Conservation (phyloP, 2,329 filamentous ascomycete genomes). For the Diaporthe vexans region DNA sequence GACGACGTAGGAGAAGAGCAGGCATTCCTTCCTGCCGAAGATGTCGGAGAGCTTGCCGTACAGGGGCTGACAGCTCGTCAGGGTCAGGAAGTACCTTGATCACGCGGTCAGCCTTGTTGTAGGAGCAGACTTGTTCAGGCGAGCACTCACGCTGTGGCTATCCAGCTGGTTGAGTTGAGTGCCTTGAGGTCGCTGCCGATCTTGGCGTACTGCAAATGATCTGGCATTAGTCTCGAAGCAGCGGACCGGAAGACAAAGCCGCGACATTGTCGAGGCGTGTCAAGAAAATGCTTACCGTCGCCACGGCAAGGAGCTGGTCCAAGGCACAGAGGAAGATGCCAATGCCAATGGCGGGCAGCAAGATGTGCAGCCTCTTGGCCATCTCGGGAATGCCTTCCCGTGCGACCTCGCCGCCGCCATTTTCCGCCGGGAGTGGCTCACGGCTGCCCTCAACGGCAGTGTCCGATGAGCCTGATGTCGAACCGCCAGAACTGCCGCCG, state of each 20-base stretch:
- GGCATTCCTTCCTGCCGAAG: constrained; percentile 76
- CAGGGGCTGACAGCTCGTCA: constrained; percentile 81
- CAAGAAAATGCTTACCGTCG: constrained; percentile 54
- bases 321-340: constrained; percentile 75
- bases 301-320: constrained; percentile 83
- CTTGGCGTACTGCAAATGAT: constrained; percentile 68
- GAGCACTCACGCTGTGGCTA: constrained; percentile 59
- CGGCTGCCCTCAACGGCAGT: neutral
- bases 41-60: constrained; percentile 66
- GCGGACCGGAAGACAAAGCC: neutral
- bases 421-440: neutral
- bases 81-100: constrained; percentile 77
- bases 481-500: neutral
- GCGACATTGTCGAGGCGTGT: neutral
- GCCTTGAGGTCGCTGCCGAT: constrained; percentile 83
- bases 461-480: neutral
- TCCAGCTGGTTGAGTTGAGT: constrained; percentile 82
- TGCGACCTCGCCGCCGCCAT: constrained; percentile 23
- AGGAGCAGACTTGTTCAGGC: too few species aligned
- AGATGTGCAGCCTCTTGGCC: constrained; percentile 54
- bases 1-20: constrained; percentile 69
- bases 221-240: neutral
- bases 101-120: neutral
- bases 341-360: constrained; percentile 56
- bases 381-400: constrained; percentile 48